Conservation (phyloP, 371 early-diverging fungal species). For the Mucor sp. region DNA sequence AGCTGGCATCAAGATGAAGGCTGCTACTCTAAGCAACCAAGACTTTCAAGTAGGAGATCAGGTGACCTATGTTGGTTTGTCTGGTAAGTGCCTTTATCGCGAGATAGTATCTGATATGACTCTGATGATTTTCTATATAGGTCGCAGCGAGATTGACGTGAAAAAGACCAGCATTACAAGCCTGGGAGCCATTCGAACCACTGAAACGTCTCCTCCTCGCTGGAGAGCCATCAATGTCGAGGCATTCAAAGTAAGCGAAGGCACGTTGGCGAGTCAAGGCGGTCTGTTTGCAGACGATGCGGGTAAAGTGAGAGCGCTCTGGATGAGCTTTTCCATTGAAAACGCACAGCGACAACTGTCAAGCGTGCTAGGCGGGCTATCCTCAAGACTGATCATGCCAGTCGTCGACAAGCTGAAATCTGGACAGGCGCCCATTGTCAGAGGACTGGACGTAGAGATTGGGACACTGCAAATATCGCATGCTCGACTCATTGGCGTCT, state of each 20-base stretch:
- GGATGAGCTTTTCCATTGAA: constrained; percentile 73
- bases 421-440: constrained; percentile 43
- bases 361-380: constrained; percentile 63
- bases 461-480: constrained; percentile 77
- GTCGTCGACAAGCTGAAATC: constrained; percentile 36
- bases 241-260: constrained; percentile 74
- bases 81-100: constrained; percentile 16
- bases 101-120: too few species aligned
- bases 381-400: constrained; percentile 34
- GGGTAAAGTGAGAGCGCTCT: constrained; percentile 73
- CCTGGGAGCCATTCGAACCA: constrained; percentile 60
- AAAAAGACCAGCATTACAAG: constrained; percentile 59
- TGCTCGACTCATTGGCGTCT: constrained; percentile 78
- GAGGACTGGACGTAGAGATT: constrained; percentile 72
- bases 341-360: constrained; percentile 53
- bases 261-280: constrained; percentile 50
- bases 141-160: constrained; percentile 50
- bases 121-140: too few species aligned
- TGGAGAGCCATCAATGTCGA: constrained; percentile 80
- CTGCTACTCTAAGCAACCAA: constrained; percentile 47
- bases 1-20: constrained; percentile 59
- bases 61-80: constrained; percentile 63
- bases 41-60: constrained; percentile 62
- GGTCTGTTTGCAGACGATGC: constrained; percentile 76
- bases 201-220: constrained; percentile 59